Evolutionary conservation across 257 asterid genomes (phyloP), one percentile per base, ranked within the genome.

Genomic region (Solanum chaucha): DNA sequence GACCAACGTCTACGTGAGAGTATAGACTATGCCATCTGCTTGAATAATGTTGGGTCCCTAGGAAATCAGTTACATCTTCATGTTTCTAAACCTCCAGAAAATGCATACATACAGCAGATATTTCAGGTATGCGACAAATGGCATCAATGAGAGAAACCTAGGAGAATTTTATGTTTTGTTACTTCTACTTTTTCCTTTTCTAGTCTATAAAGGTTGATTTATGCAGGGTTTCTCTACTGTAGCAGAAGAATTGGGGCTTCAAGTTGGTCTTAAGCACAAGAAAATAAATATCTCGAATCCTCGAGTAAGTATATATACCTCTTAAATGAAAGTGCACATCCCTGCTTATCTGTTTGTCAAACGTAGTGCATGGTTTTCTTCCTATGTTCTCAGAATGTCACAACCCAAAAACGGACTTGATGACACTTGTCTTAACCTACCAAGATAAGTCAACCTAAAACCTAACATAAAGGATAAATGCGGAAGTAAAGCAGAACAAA

Each of bases 41-140:
- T 96, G 92, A 96, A 96, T 92, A 96, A 97, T 90, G 88, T 95
- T 90, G 99, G 98, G 61, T 94, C 98, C 46, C 48, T 83, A 51
- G 87, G 87, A 83, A 82, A 92, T 88, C 93, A 94, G 82, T 88
- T 94, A 72, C 95, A 93, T 94, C 85, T 96, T 87, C 99, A 96
- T 89, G 98, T 96, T 67, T 96, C 99, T 59, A 95, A 96, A 92
- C 98, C 98, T 92, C 98, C 98, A 5, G 99, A 96, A 58, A 95
- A 94, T 92, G 93, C 90, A 44, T 93, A 93, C 87, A 88, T 95
- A 78, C 95, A 96, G 89, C 95, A 94, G 92, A 94, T 95, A 72
- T 96, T 94, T 91, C 98, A 94, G 98, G 99, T 95, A 73, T 73
- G 88, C 73, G 5, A 34, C 36, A n/a, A 26, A n/a, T 44, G 82